These are phyloP conservation scores for Saccharomyces jurei DNA, from an alignment of 805 yeast genomes.

Conservation along the genomic window DNA sequence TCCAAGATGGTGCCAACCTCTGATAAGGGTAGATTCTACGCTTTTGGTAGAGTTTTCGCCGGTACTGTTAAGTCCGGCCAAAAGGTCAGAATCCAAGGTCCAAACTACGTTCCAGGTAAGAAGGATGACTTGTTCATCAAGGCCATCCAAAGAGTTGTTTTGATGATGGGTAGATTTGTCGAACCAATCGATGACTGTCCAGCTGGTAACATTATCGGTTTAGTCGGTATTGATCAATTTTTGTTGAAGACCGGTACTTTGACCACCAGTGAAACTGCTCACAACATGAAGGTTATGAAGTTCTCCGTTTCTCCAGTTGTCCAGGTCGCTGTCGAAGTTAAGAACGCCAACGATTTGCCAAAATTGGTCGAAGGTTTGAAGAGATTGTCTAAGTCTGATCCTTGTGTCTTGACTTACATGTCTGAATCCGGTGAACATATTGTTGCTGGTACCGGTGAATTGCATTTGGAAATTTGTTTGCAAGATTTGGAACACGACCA, in stretches of 20 bases:
- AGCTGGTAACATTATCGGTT: conserved; percentile 99
- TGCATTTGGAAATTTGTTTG: conserved; percentile 96
- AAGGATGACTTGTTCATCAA: conserved; percentile 93
- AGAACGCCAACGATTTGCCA: conserved; percentile 98
- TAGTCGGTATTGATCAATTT: conserved; percentile 99
- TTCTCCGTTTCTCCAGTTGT: conserved; percentile 99
- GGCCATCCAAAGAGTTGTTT: conserved; percentile 96
- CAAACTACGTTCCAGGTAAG: conserved; percentile 96
- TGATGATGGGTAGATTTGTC: conserved; percentile 97
- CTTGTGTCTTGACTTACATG: conserved; percentile 86
- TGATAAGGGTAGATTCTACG: conserved; percentile 99
- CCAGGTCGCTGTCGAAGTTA: conserved; percentile 97
- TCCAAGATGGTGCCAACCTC: conserved; percentile 99
- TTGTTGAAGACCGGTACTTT: conserved; percentile 97
- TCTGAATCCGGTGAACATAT: conserved; percentile 95
- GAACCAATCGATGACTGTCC: conserved; percentile 98
- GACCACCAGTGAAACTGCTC: conserved; percentile 91
- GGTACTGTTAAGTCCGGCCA: conserved; percentile 98
- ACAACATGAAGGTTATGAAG: conserved; percentile 99
- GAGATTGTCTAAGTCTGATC: conserved; percentile 98
- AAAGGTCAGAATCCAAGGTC: conserved; percentile 99
- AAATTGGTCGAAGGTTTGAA: conserved; percentile 98
- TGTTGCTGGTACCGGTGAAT: conserved; percentile 99
- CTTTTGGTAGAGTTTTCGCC: conserved; percentile 98
- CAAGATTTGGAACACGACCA: conserved; percentile 93